Conservation (phyloP, 257 asterid species). For the Petunia secreta region DNA sequence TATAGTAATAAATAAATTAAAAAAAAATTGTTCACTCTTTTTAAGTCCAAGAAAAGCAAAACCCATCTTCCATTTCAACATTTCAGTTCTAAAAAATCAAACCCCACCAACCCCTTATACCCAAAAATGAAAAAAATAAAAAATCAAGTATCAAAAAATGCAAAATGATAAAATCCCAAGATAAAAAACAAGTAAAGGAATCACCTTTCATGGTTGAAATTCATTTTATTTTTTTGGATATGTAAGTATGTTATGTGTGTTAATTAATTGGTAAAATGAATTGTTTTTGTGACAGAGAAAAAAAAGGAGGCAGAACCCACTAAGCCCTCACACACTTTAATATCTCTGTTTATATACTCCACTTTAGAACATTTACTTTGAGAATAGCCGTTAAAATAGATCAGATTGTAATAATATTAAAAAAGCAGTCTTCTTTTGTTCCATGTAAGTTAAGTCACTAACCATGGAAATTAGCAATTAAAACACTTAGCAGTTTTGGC, state of each 20-base stretch:
- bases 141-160: neutral
- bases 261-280: neutral
- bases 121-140: neutral
- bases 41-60: constrained; percentile 30
- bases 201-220: constrained; percentile 53
- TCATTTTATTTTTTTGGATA: constrained; percentile 39
- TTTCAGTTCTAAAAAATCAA: neutral
- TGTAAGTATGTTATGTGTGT: neutral
- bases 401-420: constrained; percentile 7
- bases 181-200: constrained; percentile 26
- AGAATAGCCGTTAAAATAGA: constrained; percentile 43
- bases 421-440: neutral
- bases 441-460: neutral
- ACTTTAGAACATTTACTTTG: neutral
- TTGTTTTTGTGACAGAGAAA: neutral
- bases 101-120: constrained; percentile 29
- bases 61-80: constrained; percentile 33
- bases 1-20: neutral
- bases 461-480: constrained; percentile 18
- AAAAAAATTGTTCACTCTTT: constrained; percentile 23
- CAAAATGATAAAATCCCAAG: constrained; percentile 24
- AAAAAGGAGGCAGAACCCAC: neutral
- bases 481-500: neutral
- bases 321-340: neutral
- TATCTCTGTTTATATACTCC: constrained; percentile 6